Percentiles rank a stretch among this genome's conserved stretches.
These are phyloP conservation scores for Paraglomus brasilianum DNA, from an alignment of 192 early-diverging fungal species.

Conservation along the genomic window DNA sequence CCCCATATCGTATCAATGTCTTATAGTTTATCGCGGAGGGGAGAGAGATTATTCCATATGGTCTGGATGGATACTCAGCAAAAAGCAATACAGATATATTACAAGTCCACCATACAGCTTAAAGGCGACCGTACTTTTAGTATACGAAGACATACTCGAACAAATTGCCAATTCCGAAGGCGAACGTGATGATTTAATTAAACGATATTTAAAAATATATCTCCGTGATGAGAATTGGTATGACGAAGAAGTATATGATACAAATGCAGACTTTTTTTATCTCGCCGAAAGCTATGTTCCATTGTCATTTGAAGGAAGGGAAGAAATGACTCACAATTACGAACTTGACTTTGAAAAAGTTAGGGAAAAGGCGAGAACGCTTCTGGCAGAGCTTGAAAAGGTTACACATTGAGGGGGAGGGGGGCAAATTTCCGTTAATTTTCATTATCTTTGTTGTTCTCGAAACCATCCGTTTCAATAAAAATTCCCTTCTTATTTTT, in stretches of 20 bases:
- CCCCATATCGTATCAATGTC: background rate
- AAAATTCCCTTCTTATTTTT: no score
- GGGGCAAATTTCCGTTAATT: background rate
- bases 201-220: background rate
- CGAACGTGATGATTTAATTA: conserved; percentile 16
- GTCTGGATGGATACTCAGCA: conserved; percentile 19
- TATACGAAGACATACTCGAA: conserved; percentile 11
- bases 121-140: conserved; percentile 5
- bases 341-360: conserved; percentile 11
- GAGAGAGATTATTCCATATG: conserved; percentile 10
- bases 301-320: conserved; percentile 2
- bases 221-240: background rate
- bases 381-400: background rate
- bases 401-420: background rate
- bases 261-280: background rate
- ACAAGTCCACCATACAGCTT: conserved; percentile 17
- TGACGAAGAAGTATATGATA: background rate
- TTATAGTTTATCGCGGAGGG: conserved; percentile 14
- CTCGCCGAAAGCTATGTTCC: conserved; percentile 9
- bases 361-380: conserved; percentile 5
- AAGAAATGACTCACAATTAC: conserved; percentile 1
- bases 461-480: no score
- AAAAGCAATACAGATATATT: background rate
- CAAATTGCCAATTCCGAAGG: conserved; percentile 9
- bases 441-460: background rate